Conservation (phyloP, 257 asterid genomes). For the Paulownia fortunei region DNA sequence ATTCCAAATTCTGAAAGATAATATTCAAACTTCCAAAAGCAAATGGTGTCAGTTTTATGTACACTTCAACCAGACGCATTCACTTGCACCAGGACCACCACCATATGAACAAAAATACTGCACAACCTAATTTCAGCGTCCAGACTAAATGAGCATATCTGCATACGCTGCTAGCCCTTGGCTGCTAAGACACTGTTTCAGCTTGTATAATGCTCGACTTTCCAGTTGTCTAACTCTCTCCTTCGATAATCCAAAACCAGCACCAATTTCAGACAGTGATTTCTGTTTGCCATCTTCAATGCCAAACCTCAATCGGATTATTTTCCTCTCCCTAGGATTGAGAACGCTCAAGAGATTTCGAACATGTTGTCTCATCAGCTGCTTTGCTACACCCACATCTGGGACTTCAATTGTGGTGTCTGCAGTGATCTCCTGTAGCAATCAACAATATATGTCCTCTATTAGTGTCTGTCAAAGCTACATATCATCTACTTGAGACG, state of each 20-base stretch:
- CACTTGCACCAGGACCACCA: no score
- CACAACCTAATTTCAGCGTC: constrained; percentile 1
- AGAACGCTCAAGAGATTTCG: constrained; percentile 70
- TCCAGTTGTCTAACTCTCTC: constrained; percentile 94
- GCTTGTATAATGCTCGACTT: constrained; percentile 78
- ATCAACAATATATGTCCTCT: no score
- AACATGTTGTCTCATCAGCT: constrained; percentile 80
- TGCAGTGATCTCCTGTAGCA: constrained; percentile 80
- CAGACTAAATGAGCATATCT: constrained; percentile 54
- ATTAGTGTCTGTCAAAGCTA: no score
- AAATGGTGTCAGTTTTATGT: constrained; percentile 36
- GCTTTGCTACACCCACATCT: constrained; percentile 57
- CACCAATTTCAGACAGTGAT: constrained; percentile 87
- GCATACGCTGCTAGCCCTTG: constrained; percentile 76
- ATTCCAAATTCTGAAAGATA: no score
- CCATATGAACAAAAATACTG: neutral
- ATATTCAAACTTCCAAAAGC: no score
- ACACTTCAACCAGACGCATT: constrained; percentile 32
- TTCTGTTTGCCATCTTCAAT: constrained; percentile 58
- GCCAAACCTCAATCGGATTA: constrained; percentile 73
- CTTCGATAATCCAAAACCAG: constrained; percentile 70
- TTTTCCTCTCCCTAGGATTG: constrained; percentile 77
- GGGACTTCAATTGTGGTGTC: constrained; percentile 74
- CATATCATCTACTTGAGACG: no score
- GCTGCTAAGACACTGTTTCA: constrained; percentile 67